phyloP scores from a whole-genome alignment of 2,329 filamentous ascomycete species.

The Xylaria sp. region DNA sequence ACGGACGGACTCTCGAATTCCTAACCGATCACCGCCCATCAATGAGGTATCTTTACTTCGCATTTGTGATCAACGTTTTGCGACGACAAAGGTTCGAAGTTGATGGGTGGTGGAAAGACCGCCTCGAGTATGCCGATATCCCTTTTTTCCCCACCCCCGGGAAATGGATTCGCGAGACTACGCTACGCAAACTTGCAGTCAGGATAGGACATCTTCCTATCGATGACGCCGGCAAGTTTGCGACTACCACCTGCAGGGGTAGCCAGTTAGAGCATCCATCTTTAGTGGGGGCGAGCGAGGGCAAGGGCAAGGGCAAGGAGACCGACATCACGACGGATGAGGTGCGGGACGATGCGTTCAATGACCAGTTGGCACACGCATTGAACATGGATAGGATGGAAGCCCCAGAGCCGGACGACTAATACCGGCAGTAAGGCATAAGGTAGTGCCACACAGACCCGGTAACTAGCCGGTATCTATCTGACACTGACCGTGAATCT shows the following conservation, averaged over 20 bases:
- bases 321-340: not conserved
- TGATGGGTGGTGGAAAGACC: slow-evolving; percentile 19
- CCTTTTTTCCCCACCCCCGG: slow-evolving; percentile 18
- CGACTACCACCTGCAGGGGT: not conserved
- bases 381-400: slow-evolving; percentile 1
- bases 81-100: slow-evolving; percentile 12
- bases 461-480: no score
- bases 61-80: slow-evolving; percentile 28
- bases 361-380: not conserved
- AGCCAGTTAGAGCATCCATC: slow-evolving; percentile 6
- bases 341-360: not conserved
- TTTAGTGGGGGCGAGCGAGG: not conserved
- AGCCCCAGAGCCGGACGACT: not conserved
- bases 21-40: slow-evolving; percentile 29
- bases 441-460: no score
- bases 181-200: slow-evolving; percentile 20
- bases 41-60: slow-evolving; percentile 31
- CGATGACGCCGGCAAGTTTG: slow-evolving; percentile 10
- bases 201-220: slow-evolving; percentile 20
- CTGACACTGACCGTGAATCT: no score
- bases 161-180: slow-evolving; percentile 24
- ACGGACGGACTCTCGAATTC: slow-evolving; percentile 31
- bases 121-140: slow-evolving; percentile 1
- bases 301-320: not conserved
- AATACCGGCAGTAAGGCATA: no score